Percentiles rank a stretch among this genome's conserved stretches.
Evolutionary conservation across 2,329 filamentous ascomycete genomes (phyloP).

Genomic region (Colletotrichum plurivorum): DNA sequence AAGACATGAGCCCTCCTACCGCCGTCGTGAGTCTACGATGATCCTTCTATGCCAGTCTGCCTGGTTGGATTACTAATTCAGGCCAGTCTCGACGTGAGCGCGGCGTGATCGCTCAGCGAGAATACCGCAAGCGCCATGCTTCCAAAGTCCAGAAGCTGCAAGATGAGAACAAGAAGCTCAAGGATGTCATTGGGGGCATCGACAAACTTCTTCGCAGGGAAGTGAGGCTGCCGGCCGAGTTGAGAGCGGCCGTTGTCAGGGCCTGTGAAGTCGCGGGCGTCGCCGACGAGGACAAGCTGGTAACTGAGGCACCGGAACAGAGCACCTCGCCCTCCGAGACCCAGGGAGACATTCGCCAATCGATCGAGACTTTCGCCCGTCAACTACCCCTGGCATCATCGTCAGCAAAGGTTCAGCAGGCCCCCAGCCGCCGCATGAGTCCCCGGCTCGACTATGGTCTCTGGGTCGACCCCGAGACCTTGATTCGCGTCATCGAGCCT

Average conservation of each 20-base stretch:
- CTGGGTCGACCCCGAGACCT: conserved; percentile 32
- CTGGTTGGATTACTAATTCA: conserved; percentile 9
- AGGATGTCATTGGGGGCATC: conserved; percentile 32
- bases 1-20: conserved; percentile 1
- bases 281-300: background rate
- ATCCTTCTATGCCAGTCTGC: background rate
- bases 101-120: conserved; percentile 43
- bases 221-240: background rate
- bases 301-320: background rate
- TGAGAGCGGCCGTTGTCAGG: background rate
- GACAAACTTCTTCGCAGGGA: background rate
- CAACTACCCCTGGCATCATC: background rate
- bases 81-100: conserved; percentile 39
- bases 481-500: conserved; percentile 34
- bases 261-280: conserved; percentile 25
- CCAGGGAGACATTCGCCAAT: background rate
- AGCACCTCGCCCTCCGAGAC: background rate
- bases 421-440: conserved; percentile 4
- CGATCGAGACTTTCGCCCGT: background rate
- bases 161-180: conserved; percentile 41
- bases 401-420: background rate
- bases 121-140: conserved; percentile 44
- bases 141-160: conserved; percentile 42
- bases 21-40: background rate
- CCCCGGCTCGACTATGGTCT: conserved; percentile 39